Evolutionary conservation across 495 filamentous ascomycete genomes (phyloP), one percentile per base, ranked within the genome.

Genomic region (Clavariopsis aquatica): DNA sequence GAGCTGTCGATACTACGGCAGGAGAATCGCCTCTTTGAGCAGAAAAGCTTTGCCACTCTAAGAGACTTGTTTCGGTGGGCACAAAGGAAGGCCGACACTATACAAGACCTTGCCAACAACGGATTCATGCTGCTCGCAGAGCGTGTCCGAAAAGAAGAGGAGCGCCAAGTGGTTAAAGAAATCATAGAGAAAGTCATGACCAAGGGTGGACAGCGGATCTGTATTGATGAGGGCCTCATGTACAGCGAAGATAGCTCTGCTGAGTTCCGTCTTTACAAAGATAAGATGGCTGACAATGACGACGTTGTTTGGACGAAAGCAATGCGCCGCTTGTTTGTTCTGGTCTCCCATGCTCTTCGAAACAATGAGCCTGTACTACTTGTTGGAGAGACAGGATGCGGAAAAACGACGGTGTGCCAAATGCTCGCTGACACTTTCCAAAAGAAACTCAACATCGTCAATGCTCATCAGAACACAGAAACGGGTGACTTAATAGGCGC

Each of bases 11-110:
- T 89, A 9, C 78, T 97, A 12, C 90, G 95, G 13, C 95, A 99
- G 74, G 88, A 91, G 20, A 91, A 85, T 69, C 80, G 95, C 24
- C 77, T 98, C 0, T 99, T 98, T 72, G 95, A 99, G 77, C 93
- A 98, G 71, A 96, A 95, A 73, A 92, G 92, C 70, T 99, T 99
- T 75, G 95, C 95, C 9, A 99, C 95, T 9, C 80, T 99, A 24
- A 83, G 95, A 81, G 95, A 99, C 76, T 84, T 99, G 3, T 99
- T 99, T 69, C 82, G 95, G 60, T 99, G 95, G 95, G 93, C 95
- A n/a, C 78, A 92, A 43, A 83, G 95, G 69, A 84, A 85, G 45
- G 90, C 90, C 0, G 91, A 96, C 62, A 89, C 89, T 29, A 84
- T 90, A 20, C 89, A 96, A 52, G 88, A 97, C 66, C 83, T 99